Percentiles rank a stretch among this genome's conserved stretches.
Conservation (phyloP, 305 asterid genomes). For the Solanum hybrid region DNA sequence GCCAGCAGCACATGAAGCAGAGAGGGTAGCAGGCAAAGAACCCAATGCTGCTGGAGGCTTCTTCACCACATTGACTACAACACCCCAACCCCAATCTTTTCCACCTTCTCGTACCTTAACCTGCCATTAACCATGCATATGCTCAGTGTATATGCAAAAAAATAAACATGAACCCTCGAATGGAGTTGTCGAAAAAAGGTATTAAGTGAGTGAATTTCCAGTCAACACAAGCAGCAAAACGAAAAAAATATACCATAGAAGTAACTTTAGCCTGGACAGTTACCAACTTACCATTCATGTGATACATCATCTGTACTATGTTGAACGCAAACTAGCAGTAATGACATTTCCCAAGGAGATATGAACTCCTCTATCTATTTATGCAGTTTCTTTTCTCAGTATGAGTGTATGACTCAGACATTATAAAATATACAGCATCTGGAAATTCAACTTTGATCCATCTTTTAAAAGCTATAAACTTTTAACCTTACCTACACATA, state of each 20-base stretch:
- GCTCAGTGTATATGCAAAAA: neutral
- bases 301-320: neutral
- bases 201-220: neutral
- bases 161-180: neutral
- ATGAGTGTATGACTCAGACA: neutral
- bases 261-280: neutral
- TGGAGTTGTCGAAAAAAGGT: neutral
- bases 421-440: neutral
- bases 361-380: neutral
- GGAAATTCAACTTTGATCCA: neutral
- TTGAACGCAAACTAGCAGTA: neutral
- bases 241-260: neutral
- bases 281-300: neutral
- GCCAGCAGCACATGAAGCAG: constrained; percentile 67
- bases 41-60: constrained; percentile 48
- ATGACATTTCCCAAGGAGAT: neutral
- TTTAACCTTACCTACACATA: neutral
- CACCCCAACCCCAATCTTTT: constrained; percentile 99
- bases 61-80: constrained; percentile 90
- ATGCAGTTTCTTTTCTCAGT: neutral
- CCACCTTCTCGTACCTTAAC: constrained; percentile 87
- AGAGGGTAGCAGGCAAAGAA: constrained; percentile 79
- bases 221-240: neutral
- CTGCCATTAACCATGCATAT: constrained; percentile 28
- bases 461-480: neutral